Base-by-base conservation (phyloP, 2,329 filamentous ascomycete genomes). In the Seiridium cupressi region DNA sequence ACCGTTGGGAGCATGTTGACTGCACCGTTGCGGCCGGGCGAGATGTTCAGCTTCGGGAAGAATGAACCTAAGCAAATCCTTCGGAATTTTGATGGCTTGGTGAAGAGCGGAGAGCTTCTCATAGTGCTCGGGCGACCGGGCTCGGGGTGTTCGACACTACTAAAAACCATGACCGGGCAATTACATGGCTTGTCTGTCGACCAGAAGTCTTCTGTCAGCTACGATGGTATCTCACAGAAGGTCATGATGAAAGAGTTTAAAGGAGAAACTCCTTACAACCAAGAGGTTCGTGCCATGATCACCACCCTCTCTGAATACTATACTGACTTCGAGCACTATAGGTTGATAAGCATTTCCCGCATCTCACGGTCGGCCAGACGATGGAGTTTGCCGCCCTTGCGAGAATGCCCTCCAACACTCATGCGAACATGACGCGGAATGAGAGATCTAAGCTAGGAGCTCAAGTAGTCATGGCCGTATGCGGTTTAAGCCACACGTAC, bases 281-380 rank as follows among this genome's bases (percentile, higher is more conserved):
- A 62, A 62, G 60, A 62, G 44, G 58, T 60, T 6, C 11, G 57
- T 44, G 13, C 13, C 13, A 31, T 8, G 7, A 11, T 44, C 32
- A 32, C 13, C 18, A 32, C 31, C n/a, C 26, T 13, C 11, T 10
- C 26, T 42, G n/a, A 34, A 32, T 48, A 9, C 31, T 5, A 57
- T 57, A 40, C 55, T 47, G 11, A 46, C 55, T 34, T 11, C 42
- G 34, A 40, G 5, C 58, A 60, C 8, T 42, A 18, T 60, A 66
- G 60, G 63, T 66, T 34, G 66, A 77, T 60, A 61, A 80, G 4
- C 79, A 80, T 66, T 93, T 92, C 64, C 87, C 91, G 0, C 88
- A 90, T 26, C 76, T 95, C 31, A 92, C 88, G 0, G 89, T 93
- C 8, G 86, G 88, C 1, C 83, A 92, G 64, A 94, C 91, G 0